Conservation (phyloP, 148 eudicot species). For the Silene latifolia region DNA sequence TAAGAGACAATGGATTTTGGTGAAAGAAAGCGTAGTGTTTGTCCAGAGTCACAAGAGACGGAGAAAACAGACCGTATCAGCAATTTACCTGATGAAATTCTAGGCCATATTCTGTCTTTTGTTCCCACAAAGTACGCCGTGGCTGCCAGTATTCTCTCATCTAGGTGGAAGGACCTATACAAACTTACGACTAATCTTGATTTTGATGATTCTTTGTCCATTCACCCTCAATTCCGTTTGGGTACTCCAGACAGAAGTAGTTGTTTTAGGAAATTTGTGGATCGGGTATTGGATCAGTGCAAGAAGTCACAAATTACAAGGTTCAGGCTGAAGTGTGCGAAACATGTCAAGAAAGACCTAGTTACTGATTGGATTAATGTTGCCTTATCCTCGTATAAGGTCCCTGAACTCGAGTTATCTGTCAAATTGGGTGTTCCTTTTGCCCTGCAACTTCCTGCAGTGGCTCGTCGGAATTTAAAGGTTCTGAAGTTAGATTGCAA, state of each 20-base stretch:
- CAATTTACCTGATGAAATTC: constrained; percentile 13
- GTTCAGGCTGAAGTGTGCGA: too few species aligned
- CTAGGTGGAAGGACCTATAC: constrained; percentile 18
- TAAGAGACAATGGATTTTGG: not conserved
- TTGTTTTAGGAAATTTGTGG: too few species aligned
- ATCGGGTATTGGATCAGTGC: too few species aligned
- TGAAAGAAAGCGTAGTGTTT: not conserved
- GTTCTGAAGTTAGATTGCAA: constrained; percentile 19
- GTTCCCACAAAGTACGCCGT: constrained; percentile 27
- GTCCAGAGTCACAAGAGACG: not conserved
- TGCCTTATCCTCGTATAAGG: too few species aligned
- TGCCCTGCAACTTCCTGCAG: not conserved
- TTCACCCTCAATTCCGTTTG: not conserved
- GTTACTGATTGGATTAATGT: too few species aligned
- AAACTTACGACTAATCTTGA: constrained; percentile 14
- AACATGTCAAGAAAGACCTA: too few species aligned
- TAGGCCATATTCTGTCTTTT: constrained; percentile 18
- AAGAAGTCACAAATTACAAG: too few species aligned
- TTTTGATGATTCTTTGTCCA: constrained; percentile 15
- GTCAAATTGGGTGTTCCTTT: not conserved
- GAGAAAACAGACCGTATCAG: constrained; percentile 13
- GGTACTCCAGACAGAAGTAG: not conserved
- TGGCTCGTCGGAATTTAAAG: constrained; percentile 14
- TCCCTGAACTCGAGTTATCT: constrained; percentile 12
- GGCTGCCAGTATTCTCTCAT: constrained; percentile 10